Base-by-base conservation (phyloP, 2,329 filamentous ascomycete species). In the Metarhizium brunneum region DNA sequence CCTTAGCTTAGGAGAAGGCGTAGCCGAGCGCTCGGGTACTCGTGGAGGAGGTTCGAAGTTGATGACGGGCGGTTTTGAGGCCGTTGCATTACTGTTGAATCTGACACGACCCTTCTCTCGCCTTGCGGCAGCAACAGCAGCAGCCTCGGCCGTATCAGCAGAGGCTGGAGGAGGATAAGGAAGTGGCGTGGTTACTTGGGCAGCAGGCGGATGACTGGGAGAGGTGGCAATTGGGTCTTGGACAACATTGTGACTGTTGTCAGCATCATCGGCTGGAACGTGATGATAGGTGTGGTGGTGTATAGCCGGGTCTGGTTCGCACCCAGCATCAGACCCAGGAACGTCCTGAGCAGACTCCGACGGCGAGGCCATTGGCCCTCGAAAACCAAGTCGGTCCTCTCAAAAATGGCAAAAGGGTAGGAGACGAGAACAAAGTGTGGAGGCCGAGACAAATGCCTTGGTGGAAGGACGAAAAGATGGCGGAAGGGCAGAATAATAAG, bases 41-140 rank as follows among this genome's bases (percentile, higher is more conserved):
- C 29, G 36, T 16, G 52, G 14, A 25, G 50, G 52, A 30, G 47
- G 29, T 38, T 50, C 54, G 35, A 59, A 54, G n/a, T 62, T 57
- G 48, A 54, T 50, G 29, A 57, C 54, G 11, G 59, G 65, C 50
- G 62, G 68, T 57, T 58, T 67, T 45, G 61, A 67, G 25, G 62
- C 65, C 18, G 62, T 72, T 32, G 74, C 72, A 56, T 68, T 72
- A 65, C 74, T 78, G 62, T 77, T 77, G 60, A 78, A 78, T 6
- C 75, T 70, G 32, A 78, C 76, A 32, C 76, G 71, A 2, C 72
- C 74, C 59, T 76, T 78, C 58, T 78, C 75, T 51, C 69, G 73
- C 61, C 68, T 74, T n/a, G 47, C 52, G 2, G 56, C 54, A 2
- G 55, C 57, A 2, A 47, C 56, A 8, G 56, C 52, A 5, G 50